phyloP scores from a whole-genome alignment of 805 yeast species.

The Monosporozyma siamensis region DNA sequence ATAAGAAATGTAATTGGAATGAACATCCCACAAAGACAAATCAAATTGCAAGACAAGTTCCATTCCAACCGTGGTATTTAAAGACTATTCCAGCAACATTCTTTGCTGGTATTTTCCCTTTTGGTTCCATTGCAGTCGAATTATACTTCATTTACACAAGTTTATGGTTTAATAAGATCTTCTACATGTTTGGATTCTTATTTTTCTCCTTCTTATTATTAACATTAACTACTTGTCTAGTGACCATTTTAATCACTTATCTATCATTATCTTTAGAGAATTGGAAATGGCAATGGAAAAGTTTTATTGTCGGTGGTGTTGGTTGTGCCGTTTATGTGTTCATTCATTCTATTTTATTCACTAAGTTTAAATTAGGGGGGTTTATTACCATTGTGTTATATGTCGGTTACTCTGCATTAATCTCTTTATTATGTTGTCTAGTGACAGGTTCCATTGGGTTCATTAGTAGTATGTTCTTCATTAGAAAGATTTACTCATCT shows the following conservation, averaged over 20 bases:
- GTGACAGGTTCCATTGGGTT: slow-evolving; percentile 87
- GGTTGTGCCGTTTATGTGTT: slow-evolving; percentile 82
- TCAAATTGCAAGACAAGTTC: slow-evolving; percentile 94
- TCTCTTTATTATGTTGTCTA: slow-evolving; percentile 62
- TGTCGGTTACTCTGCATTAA: slow-evolving; percentile 69
- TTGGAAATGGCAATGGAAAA: slow-evolving; percentile 97
- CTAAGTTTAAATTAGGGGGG: slow-evolving; percentile 62
- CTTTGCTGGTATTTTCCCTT: slow-evolving; percentile 86
- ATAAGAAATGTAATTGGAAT: slow-evolving; percentile 45
- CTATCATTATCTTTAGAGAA: slow-evolving; percentile 82
- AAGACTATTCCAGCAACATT: slow-evolving; percentile 56
- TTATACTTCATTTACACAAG: slow-evolving; percentile 86
- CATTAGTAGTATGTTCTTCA: slow-evolving; percentile 60
- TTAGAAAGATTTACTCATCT: slow-evolving; percentile 69
- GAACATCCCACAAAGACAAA: slow-evolving; percentile 79
- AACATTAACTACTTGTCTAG: slow-evolving; percentile 71
- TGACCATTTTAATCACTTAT: slow-evolving; percentile 72
- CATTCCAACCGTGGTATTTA: slow-evolving; percentile 79
- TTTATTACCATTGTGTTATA: slow-evolving; percentile 69
- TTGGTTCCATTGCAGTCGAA: slow-evolving; percentile 90
- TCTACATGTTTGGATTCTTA: slow-evolving; percentile 95
- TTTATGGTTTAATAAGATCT: slow-evolving; percentile 87
- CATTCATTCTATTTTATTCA: slow-evolving; percentile 68
- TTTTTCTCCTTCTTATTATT: slow-evolving; percentile 80
- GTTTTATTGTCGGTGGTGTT: slow-evolving; percentile 82